Base-by-base conservation (phyloP, 257 asterid genomes). In the Apocynum venetum region DNA sequence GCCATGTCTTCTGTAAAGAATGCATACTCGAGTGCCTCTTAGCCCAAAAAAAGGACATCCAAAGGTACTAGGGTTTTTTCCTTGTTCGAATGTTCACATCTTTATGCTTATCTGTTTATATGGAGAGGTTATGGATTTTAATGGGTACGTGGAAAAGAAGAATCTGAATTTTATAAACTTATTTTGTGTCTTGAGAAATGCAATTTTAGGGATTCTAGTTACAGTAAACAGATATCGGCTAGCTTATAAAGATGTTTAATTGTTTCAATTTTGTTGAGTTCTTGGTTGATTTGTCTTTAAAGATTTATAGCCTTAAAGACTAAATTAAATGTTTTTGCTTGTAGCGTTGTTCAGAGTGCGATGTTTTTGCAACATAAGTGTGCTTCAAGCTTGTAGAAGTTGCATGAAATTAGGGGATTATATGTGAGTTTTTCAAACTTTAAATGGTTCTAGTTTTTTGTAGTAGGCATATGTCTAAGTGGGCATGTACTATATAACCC, bases 1-100 rank as follows among this genome's bases (percentile, higher is more conserved):
- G 99, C 48, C 99, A 96, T 70, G 80, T 93, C 68, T 96, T 83
- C 82, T 96, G 98, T 76, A 96, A 96, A 79, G 99, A 96, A 71
- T 96, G 99, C 91, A 88, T 93, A 55, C 88, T 91, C 48, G 97
- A 96, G 72, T 96, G 94, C 81, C 93, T 96, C 51, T 83, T 96
- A 65, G 83, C 99, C 6, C 99, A 96, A 81, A 96, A 96, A 86
- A 96, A 93, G 75, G 98, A 93, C 78, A 89, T 93, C 71, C 90
- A 88, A 47, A 91, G 99, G 99, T 94, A 49, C 15, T 0, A 25
- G 19, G 43, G 64, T 48, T 14, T 59, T 12, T 53, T 44, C 35
- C 44, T 55, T 67, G 70, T 52, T 65, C 25, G 2, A 2, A 4
- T 66, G 25, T 66, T 66, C 17, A 5, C 15, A 40, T 13, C 41